Conservation (phyloP, 139 green algal species). For the Eudorina sp. region DNA sequence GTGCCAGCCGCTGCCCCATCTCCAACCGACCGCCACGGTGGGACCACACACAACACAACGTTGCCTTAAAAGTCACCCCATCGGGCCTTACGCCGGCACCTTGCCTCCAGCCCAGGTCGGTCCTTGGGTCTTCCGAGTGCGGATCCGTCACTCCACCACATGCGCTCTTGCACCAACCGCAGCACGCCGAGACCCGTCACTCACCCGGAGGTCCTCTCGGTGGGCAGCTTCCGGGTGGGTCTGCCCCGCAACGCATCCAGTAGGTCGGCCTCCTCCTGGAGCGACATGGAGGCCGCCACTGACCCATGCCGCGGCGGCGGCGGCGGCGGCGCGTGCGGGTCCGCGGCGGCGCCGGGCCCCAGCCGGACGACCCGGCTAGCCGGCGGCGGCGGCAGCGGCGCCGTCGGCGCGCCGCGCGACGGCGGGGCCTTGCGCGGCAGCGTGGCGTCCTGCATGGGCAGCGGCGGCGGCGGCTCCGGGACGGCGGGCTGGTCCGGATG, state of each 20-base stretch:
- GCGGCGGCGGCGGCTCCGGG: background rate
- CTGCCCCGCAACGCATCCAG: constrained; percentile 18
- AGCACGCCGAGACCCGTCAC: too few species aligned
- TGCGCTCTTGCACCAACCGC: too few species aligned
- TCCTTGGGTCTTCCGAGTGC: too few species aligned
- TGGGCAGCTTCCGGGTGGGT: background rate
- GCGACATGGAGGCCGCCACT: background rate
- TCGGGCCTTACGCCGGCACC: too few species aligned
- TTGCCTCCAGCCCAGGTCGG: too few species aligned
- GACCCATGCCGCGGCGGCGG: background rate
- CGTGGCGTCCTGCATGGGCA: background rate
- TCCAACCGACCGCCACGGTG: too few species aligned
- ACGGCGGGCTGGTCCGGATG: background rate
- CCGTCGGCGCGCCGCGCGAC: background rate
- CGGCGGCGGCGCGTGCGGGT: background rate
- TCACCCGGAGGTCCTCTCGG: too few species aligned
- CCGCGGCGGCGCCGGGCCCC: background rate
- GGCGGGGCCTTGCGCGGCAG: background rate
- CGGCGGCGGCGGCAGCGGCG: background rate
- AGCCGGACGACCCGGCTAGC: background rate
- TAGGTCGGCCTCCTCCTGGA: constrained; percentile 27
- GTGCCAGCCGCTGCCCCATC: too few species aligned
- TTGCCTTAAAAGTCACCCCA: too few species aligned
- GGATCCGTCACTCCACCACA: too few species aligned
- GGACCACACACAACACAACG: too few species aligned